Evolutionary conservation across 2,329 filamentous ascomycete genomes (phyloP), one percentile per base, ranked within the genome.

Genomic region (Talaromyces sp.): DNA sequence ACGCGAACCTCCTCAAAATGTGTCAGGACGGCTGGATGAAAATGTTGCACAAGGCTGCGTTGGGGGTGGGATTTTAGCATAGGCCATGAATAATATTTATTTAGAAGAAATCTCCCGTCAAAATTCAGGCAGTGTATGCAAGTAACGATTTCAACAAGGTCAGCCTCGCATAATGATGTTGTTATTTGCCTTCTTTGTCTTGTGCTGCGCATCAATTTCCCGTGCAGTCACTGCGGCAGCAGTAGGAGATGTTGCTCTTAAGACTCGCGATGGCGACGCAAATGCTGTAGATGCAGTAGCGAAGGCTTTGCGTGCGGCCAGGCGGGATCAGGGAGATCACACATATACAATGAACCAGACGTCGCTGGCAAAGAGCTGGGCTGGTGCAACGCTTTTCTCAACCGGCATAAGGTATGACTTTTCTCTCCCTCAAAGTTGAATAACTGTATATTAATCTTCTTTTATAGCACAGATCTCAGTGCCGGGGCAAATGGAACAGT

Each of bases 291-390:
- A 60, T 32, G 10, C 35, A 14, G 58, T 60, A 27, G 46, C 31
- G 24, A 60, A 29, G 35, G 58, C 58, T 52, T 31, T 60, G 8
- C 54, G 51, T 29, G 41, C 29, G n/a, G 58, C 54, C 24, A 56
- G 54, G 21, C 54, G 56, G 21, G 38, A 53, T 24, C 17, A 19
- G 3, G 46, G 58, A 8, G 49, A 60, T 60, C 14, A 35, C 43
- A 60, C 55, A 10, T 60, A 60, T 38, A 52, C 46, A 11, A 60
- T 57, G 58, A 60, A 60, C 54, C 50, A 38, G 19, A 60, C 58
- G 1, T 60, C 58, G 29, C 31, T 60, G 27, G 31, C 54, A 19
- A 57, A 57, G 17, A 53, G 46, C 54, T 60, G 58, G 58, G n/a
- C 31, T 10, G 46, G 46, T 8, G 43, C 55, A 29, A 60, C 46